phyloP scores from a whole-genome alignment of 768 basidiomycete species.

The Neoboletus subvelutipes region DNA sequence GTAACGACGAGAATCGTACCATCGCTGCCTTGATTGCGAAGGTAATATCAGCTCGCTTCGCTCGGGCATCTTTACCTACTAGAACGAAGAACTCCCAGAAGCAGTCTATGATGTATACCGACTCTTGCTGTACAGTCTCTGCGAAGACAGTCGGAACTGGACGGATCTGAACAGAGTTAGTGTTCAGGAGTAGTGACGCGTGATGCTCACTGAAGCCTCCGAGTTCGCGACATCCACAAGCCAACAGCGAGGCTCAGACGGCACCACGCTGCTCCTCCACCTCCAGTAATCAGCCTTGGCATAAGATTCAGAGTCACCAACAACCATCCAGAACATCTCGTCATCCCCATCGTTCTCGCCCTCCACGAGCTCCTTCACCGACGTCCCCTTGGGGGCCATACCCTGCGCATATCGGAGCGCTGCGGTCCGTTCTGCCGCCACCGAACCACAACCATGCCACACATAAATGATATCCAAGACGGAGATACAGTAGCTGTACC shows the following conservation, averaged over 20 bases:
- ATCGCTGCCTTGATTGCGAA: conserved; percentile 57
- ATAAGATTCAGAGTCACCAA: conserved; percentile 67
- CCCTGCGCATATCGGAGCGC: conserved; percentile 59
- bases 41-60: conserved; percentile 55
- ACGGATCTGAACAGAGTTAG: conserved; percentile 40
- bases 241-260: conserved; percentile 58
- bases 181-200: background rate
- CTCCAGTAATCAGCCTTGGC: conserved; percentile 83
- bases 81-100: conserved; percentile 79
- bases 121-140: conserved; percentile 38
- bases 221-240: conserved; percentile 43
- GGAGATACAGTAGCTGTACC: conserved; percentile 77
- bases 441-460: conserved; percentile 79
- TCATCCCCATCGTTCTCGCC: conserved; percentile 61
- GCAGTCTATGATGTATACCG: conserved; percentile 70
- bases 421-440: conserved; percentile 54
- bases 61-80: conserved; percentile 66
- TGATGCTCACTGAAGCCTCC: conserved; percentile 42
- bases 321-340: conserved; percentile 85
- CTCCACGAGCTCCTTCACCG: conserved; percentile 59
- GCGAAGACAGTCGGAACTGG: conserved; percentile 44
- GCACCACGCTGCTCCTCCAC: conserved; percentile 53
- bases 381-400: conserved; percentile 39
- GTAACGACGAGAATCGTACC: conserved; percentile 37
- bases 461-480: conserved; percentile 71